A percentile compares a stretch with the other conserved stretches of the same genome.
These are phyloP conservation scores for Dendrothele bispora DNA, from an alignment of 768 basidiomycete genomes.

Conservation along the genomic window DNA sequence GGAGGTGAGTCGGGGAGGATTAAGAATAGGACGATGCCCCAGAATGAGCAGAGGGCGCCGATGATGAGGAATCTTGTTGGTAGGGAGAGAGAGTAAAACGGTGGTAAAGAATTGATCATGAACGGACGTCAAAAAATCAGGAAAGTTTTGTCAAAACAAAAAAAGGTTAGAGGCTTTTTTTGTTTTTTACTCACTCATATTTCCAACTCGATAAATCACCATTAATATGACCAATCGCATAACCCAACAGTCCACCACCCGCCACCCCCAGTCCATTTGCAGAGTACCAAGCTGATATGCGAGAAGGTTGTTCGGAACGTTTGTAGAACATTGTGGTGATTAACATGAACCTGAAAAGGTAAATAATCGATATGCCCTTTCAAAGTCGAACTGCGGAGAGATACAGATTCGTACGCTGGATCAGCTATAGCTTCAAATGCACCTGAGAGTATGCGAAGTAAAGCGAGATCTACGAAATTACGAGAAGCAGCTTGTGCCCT, in stretches of 20 bases:
- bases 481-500: constrained; percentile 30
- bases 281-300: constrained; percentile 34
- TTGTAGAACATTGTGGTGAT: constrained; percentile 34
- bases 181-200: constrained; percentile 31
- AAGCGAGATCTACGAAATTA: constrained; percentile 28
- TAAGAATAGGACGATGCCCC: constrained; percentile 23
- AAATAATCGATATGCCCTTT: not conserved
- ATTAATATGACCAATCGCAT: constrained; percentile 12
- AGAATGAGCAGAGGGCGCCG: constrained; percentile 22
- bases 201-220: constrained; percentile 29
- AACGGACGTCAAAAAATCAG: not conserved
- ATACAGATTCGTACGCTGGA: constrained; percentile 20
- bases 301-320: constrained; percentile 30
- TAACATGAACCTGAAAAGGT: constrained; percentile 21
- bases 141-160: not conserved
- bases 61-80: constrained; percentile 24
- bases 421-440: constrained; percentile 38
- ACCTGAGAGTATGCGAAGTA: constrained; percentile 31
- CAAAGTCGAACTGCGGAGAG: not conserved
- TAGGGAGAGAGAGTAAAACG: too few relatives aligned
- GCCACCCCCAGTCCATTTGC: constrained; percentile 38
- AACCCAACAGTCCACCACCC: constrained; percentile 31
- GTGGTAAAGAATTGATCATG: not conserved
- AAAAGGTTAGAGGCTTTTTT: too few relatives aligned
- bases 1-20: constrained; percentile 27